Conservation (phyloP, 257 asterid genomes). For the Mitragyna speciosa region DNA sequence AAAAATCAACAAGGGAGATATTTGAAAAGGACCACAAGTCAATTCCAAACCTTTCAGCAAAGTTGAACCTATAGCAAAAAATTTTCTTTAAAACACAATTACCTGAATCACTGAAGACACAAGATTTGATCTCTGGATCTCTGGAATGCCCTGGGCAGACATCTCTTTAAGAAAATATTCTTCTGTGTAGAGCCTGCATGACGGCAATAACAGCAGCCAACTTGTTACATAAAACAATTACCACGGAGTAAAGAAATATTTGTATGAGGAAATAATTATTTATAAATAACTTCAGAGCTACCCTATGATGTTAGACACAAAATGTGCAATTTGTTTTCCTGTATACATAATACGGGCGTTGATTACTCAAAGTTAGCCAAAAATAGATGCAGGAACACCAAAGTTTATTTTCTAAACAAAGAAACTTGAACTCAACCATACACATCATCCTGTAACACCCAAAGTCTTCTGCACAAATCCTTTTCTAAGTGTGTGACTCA, state of each 20-base stretch:
- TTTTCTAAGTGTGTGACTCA: background rate
- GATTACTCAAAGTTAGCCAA: too few relatives aligned
- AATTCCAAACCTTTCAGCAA: background rate
- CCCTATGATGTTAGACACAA: background rate
- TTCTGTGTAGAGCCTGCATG: conserved; percentile 84
- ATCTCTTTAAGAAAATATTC: conserved; percentile 76
- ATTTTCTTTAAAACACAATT: background rate
- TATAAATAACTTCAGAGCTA: background rate
- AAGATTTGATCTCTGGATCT: conserved; percentile 95
- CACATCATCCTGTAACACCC: background rate
- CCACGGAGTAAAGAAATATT: background rate
- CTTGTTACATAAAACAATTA: background rate
- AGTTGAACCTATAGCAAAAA: background rate
- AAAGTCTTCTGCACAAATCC: background rate
- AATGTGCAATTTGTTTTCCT: too few relatives aligned
- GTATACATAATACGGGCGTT: too few relatives aligned
- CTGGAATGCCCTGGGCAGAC: conserved; percentile 84
- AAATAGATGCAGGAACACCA: too few relatives aligned
- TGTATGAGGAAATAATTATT: background rate
- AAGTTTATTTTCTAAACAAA: background rate
- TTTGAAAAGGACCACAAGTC: background rate
- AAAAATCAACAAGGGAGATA: background rate
- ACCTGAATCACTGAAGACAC: conserved; percentile 93
- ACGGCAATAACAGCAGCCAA: conserved; percentile 20
- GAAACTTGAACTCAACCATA: background rate